Evolutionary conservation across 345 rosid species (phyloP), one percentile per base, ranked within the genome.

Genomic region (Eucalyptus grandis): DNA sequence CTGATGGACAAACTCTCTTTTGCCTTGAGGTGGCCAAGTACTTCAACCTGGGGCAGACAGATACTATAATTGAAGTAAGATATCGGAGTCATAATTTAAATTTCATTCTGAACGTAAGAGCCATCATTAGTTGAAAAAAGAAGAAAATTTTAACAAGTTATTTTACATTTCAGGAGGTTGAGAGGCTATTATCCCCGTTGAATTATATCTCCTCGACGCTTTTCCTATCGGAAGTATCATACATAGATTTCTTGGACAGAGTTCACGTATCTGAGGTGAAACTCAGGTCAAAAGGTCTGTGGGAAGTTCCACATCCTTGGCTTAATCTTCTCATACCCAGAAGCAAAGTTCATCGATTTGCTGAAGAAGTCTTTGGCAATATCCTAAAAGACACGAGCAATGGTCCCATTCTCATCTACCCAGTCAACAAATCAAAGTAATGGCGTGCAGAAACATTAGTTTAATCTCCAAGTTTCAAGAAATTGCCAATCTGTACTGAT

Each of bases 261-360:
- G 99, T 98, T 88, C 98, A 97, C 87, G 93, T 93, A 58, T 97
- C 99, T 3, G 99, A 98, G 95, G 90, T 95, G 77, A 96, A 96
- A 88, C 93, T 98, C 40, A 89, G 96, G 90, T 93, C 98, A 27
- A 96, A 95, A 91, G 99, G 99, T 88, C 93, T 97, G 86, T 98
- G 98, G 99, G 99, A 97, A 91, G 97, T 98, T 89, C 99, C 99
- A 11, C 99, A 98, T 90, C 99, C 99, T 89, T 98, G 99, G 99
- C 97, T 98, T 86, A 98, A 98, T 92, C 99, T 98, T 80, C 95
- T 97, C 47, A 93, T 98, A n/a, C 99, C 99, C 47, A 92, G 92
- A 92, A 96, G 98, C 93, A 95, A 89, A 90, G 91, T 97, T 72
- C 91, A 93, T 22, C 92, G 88, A 11, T 98, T 98, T 91, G 99